phyloP scores from a whole-genome alignment of 2,329 filamentous ascomycete genomes.

The Didymellaceae sp. region DNA sequence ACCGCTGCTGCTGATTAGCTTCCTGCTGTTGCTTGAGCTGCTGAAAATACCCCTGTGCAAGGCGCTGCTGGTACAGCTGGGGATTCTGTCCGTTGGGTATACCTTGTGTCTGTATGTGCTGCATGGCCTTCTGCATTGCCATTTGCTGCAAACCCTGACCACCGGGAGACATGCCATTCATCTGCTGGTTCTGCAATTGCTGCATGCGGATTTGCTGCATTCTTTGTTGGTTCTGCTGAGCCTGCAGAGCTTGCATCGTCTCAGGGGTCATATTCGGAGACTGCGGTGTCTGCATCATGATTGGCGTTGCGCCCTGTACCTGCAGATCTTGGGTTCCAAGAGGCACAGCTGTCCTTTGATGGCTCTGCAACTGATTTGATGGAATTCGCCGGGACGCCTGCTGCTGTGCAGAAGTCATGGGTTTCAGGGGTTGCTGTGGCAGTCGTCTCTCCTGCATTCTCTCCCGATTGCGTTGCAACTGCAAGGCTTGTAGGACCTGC shows the following conservation, averaged over 20 bases:
- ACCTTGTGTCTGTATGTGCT: constrained; percentile 43
- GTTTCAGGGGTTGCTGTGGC: no score
- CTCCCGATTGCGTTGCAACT: no score
- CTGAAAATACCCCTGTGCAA: constrained; percentile 35
- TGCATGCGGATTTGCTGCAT: constrained; percentile 22
- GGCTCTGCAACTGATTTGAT: no score
- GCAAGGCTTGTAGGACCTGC: no score
- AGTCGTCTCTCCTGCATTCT: no score
- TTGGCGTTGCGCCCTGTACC: constrained; percentile 45
- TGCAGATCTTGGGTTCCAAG: no score
- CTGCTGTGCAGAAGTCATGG: no score
- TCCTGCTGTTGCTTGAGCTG: constrained; percentile 25
- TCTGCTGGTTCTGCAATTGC: constrained; percentile 15
- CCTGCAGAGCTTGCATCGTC: constrained; percentile 40
- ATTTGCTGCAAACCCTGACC: constrained; percentile 35
- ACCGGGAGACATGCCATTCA: constrained; percentile 27
- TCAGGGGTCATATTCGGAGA: constrained; percentile 45
- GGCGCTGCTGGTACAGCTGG: constrained; percentile 32
- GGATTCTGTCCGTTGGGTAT: constrained; percentile 39
- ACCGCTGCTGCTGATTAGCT: constrained; percentile 36
- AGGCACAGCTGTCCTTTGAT: no score
- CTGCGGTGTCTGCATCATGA: constrained; percentile 47
- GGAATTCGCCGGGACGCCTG: no score
- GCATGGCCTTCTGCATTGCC: constrained; percentile 40
- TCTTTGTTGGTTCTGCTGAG: constrained; percentile 36